These are phyloP conservation scores for Zalaria sp. DNA, from an alignment of 2,329 filamentous ascomycete species.

Conservation along the genomic window DNA sequence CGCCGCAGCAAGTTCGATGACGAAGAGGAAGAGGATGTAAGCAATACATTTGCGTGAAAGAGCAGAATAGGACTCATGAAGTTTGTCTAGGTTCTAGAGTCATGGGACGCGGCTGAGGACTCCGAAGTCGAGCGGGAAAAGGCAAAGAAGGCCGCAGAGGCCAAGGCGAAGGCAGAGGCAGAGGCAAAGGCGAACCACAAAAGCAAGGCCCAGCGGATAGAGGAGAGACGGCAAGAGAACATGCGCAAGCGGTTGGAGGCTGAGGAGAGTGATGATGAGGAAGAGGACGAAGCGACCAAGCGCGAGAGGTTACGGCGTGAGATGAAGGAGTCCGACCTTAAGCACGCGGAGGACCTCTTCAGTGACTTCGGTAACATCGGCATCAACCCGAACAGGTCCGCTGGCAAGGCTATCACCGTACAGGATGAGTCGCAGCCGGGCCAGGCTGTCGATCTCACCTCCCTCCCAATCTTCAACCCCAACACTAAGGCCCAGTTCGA, in stretches of 20 bases:
- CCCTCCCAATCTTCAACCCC: conserved; percentile 77
- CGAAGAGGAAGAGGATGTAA: conserved; percentile 72
- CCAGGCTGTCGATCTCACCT: conserved; percentile 66
- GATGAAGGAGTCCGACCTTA: conserved; percentile 79
- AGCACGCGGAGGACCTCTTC: conserved; percentile 84
- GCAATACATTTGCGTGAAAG: conserved; percentile 8
- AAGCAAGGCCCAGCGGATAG: conserved; percentile 71
- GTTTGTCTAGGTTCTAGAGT: conserved; percentile 67
- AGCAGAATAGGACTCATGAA: conserved; percentile 9
- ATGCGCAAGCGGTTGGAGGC: conserved; percentile 43
- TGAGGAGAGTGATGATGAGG: conserved; percentile 48
- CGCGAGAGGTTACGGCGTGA: conserved; percentile 62
- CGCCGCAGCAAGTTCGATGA: conserved; percentile 70
- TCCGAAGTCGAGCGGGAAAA: conserved; percentile 95
- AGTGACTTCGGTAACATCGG: conserved; percentile 49
- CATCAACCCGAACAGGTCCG: conserved; percentile 56
- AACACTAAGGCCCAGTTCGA: conserved; percentile 77
- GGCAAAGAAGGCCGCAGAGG: conserved; percentile 70
- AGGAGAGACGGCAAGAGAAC: conserved; percentile 53
- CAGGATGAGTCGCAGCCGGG: conserved; percentile 57
- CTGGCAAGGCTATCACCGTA: conserved; percentile 52
- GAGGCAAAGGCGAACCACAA: conserved; percentile 86
- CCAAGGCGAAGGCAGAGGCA: conserved; percentile 78
- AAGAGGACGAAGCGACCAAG: conserved; percentile 58
- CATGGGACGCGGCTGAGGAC: conserved; percentile 94